Evolutionary conservation across 2,329 filamentous ascomycete genomes (phyloP).

Genomic region (Trichoderma sp.): DNA sequence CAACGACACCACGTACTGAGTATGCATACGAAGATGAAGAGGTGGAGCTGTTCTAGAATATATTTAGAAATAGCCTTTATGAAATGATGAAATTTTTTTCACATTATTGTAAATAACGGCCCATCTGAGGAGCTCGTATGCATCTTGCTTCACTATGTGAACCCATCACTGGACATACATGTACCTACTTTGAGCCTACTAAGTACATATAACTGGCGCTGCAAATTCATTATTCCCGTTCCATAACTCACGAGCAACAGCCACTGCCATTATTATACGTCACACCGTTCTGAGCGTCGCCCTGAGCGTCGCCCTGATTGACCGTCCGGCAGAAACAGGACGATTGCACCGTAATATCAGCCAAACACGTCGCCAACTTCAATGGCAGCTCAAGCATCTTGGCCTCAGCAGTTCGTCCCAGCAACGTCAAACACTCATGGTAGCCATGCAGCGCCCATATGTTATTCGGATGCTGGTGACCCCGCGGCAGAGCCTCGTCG

Average conservation of each 20-base stretch:
- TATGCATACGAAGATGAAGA: not conserved
- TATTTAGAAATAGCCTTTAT: not conserved
- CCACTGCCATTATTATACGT: not conserved
- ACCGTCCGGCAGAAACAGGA: constrained; percentile 31
- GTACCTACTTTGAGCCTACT: not conserved
- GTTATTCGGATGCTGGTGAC: constrained; percentile 70
- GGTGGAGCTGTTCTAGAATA: not conserved
- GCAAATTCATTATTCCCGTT: not conserved
- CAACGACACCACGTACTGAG: not conserved
- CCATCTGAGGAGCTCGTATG: not conserved
- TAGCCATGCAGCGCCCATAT: constrained; percentile 75
- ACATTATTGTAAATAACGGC: not conserved
- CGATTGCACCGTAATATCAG: constrained; percentile 59
- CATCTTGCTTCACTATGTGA: not conserved
- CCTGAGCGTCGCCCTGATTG: not conserved
- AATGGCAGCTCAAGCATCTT: constrained; percentile 47
- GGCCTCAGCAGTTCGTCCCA: constrained; percentile 42
- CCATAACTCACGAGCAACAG: not conserved
- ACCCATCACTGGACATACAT: not conserved
- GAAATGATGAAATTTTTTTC: not conserved
- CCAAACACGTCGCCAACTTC: constrained; percentile 55
- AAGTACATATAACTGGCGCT: not conserved
- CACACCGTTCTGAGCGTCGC: not conserved
- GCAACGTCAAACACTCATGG: constrained; percentile 60
- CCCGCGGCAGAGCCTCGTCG: constrained; percentile 59